Evolutionary conservation across 2,329 filamentous ascomycete genomes (phyloP).

Genomic region (Capronia epimyces): DNA sequence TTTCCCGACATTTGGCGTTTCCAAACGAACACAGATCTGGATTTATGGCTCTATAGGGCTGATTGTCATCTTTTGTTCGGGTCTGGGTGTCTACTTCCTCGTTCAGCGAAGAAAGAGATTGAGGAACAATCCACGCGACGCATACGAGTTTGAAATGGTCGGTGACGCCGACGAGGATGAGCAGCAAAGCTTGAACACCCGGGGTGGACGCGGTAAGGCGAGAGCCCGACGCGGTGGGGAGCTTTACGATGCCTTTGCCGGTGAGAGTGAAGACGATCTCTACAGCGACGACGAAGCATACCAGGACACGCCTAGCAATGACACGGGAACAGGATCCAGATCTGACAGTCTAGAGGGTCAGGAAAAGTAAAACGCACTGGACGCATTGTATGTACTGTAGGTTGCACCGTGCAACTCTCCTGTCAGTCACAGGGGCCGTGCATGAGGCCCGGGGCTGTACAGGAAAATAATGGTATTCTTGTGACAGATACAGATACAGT

Average conservation of each 20-base stretch:
- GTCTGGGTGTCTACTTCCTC: slow-evolving; percentile 75
- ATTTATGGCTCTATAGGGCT: slow-evolving; percentile 83
- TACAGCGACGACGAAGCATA: slow-evolving; percentile 43
- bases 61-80: slow-evolving; percentile 76
- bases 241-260: slow-evolving; percentile 95
- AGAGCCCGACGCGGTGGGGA: slow-evolving; percentile 67
- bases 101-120: slow-evolving; percentile 71
- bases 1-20: slow-evolving; percentile 85
- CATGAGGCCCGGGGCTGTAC: slow-evolving; percentile 2
- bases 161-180: slow-evolving; percentile 70
- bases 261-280: slow-evolving; percentile 69
- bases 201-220: slow-evolving; percentile 44
- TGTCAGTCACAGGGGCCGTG: background rate
- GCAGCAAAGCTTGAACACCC: slow-evolving; percentile 36
- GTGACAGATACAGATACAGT: slow-evolving; percentile 1
- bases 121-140: slow-evolving; percentile 67
- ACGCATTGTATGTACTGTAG: background rate
- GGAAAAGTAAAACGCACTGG: slow-evolving; percentile 16
- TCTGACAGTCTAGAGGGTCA: slow-evolving; percentile 19
- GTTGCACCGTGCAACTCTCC: background rate
- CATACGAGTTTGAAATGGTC: slow-evolving; percentile 91
- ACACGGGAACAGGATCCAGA: slow-evolving; percentile 25
- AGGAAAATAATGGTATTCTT: slow-evolving; percentile 6
- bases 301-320: slow-evolving; percentile 29
- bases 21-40: slow-evolving; percentile 83